These are phyloP conservation scores for Boletus reticulatus DNA, from an alignment of 768 basidiomycete species.

Conservation along the genomic window DNA sequence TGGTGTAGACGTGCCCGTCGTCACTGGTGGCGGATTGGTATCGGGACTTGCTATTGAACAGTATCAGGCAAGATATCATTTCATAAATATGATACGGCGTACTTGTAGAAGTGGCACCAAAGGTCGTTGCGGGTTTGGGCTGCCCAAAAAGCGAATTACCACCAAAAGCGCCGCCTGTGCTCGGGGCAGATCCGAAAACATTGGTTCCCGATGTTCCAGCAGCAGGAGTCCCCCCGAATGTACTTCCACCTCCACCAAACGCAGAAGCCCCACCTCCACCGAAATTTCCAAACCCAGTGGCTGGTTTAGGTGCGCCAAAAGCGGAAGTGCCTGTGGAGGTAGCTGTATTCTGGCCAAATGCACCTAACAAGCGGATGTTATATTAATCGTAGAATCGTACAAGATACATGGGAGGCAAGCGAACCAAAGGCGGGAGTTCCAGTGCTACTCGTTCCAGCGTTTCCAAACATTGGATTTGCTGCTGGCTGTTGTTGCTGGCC, in stretches of 20 bases:
- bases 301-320: conserved; percentile 69
- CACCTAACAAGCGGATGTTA: conserved; percentile 26
- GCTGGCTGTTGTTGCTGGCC: conserved; percentile 67
- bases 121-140: conserved; percentile 43
- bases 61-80: conserved; percentile 8
- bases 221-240: conserved; percentile 40
- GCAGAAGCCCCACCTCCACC: conserved; percentile 54
- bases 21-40: conserved; percentile 48
- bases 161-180: conserved; percentile 41
- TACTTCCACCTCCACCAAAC: conserved; percentile 44
- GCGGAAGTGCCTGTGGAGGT: conserved; percentile 39
- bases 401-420: conserved; percentile 7
- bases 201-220: conserved; percentile 32
- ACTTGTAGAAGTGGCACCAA: conserved; percentile 39
- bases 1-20: conserved; percentile 69
- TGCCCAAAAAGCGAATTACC: conserved; percentile 60
- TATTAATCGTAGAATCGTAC: conserved; percentile 1
- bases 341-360: conserved; percentile 41
- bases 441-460: conserved; percentile 38
- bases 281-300: conserved; percentile 76
- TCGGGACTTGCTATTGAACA: conserved; percentile 34
- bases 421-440: conserved; percentile 38
- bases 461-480: conserved; percentile 83
- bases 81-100: conserved; percentile 7
- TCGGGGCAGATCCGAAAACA: conserved; percentile 35